Conservation (phyloP, 179 eudicot species). For the Gypsophila paniculata region DNA sequence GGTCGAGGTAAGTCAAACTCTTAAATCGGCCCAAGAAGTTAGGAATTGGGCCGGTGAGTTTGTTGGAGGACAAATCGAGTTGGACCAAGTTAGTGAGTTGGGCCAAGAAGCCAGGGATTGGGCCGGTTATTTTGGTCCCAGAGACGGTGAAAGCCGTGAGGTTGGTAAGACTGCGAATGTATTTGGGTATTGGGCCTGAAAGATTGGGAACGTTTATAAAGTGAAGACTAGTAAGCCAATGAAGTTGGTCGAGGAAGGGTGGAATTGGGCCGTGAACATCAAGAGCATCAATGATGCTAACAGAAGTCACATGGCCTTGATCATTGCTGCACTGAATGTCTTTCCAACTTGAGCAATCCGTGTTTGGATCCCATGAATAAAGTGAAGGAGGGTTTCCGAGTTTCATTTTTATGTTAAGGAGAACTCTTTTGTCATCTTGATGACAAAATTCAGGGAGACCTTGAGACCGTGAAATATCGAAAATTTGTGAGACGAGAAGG, state of each 20-base stretch:
- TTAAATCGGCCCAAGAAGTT: not conserved
- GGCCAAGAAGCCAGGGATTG: slow-evolving; percentile 7
- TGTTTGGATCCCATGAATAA: slow-evolving; percentile 4
- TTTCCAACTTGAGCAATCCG: not conserved
- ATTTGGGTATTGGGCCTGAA: slow-evolving; percentile 10
- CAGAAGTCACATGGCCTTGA: not conserved
- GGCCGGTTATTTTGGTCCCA: slow-evolving; percentile 4
- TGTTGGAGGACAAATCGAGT: slow-evolving; percentile 2
- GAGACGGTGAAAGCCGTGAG: not conserved
- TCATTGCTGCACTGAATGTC: not conserved
- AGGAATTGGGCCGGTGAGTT: slow-evolving; percentile 11
- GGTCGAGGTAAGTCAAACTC: not conserved
- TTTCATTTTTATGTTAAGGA: slow-evolving; percentile 14
- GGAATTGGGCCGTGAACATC: slow-evolving; percentile 10
- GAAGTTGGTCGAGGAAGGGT: slow-evolving; percentile 12
- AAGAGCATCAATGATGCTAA: not conserved
- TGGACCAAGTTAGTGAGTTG: not conserved
- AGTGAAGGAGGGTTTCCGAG: slow-evolving; percentile 15
- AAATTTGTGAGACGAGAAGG: not conserved
- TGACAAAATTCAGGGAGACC: not conserved
- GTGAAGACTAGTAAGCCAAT: not conserved
- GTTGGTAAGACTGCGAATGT: slow-evolving; percentile 4
- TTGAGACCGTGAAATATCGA: slow-evolving; percentile 8
- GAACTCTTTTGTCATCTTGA: slow-evolving; percentile 13
- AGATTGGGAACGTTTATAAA: not conserved